phyloP scores from a whole-genome alignment of 2,329 filamentous ascomycete species.

The Plenodomus lindquistii region DNA sequence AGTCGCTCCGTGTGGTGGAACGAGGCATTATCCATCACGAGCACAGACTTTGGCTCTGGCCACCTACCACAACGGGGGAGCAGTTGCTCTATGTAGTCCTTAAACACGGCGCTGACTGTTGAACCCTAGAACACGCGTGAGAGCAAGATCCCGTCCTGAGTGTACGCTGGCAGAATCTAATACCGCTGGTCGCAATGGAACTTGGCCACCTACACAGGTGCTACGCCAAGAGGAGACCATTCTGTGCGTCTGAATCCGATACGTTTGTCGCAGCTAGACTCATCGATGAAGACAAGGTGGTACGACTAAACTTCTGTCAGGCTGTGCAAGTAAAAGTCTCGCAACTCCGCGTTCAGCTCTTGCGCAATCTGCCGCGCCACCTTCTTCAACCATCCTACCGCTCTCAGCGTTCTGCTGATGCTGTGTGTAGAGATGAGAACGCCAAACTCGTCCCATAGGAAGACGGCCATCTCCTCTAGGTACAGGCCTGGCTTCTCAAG shows the following conservation, averaged over 20 bases:
- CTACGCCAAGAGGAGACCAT: slow-evolving; percentile 34
- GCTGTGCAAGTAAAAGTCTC: slow-evolving; percentile 42
- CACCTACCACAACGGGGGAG: slow-evolving; percentile 8
- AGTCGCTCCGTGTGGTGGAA: slow-evolving; percentile 25
- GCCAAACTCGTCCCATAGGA: slow-evolving; percentile 32
- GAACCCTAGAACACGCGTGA: slow-evolving; percentile 9
- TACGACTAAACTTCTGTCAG: slow-evolving; percentile 38
- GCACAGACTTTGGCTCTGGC: slow-evolving; percentile 10
- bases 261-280: slow-evolving; percentile 46
- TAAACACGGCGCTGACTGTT: slow-evolving; percentile 10
- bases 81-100: slow-evolving; percentile 16
- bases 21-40: slow-evolving; percentile 17
- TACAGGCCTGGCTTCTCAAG: slow-evolving; percentile 34
- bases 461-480: slow-evolving; percentile 32
- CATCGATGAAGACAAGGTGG: slow-evolving; percentile 44
- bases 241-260: slow-evolving; percentile 39
- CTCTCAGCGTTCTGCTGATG: slow-evolving; percentile 28
- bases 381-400: slow-evolving; percentile 39
- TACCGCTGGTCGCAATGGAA: slow-evolving; percentile 11
- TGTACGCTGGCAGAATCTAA: slow-evolving; percentile 11
- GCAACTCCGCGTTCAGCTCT: slow-evolving; percentile 40
- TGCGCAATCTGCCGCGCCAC: slow-evolving; percentile 33
- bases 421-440: slow-evolving; percentile 13
- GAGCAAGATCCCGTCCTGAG: slow-evolving; percentile 6
- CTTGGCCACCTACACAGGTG: slow-evolving; percentile 21